Evolutionary conservation across 2,329 filamentous ascomycete genomes (phyloP).

Genomic region (Drechslerella stenobrocha): DNA sequence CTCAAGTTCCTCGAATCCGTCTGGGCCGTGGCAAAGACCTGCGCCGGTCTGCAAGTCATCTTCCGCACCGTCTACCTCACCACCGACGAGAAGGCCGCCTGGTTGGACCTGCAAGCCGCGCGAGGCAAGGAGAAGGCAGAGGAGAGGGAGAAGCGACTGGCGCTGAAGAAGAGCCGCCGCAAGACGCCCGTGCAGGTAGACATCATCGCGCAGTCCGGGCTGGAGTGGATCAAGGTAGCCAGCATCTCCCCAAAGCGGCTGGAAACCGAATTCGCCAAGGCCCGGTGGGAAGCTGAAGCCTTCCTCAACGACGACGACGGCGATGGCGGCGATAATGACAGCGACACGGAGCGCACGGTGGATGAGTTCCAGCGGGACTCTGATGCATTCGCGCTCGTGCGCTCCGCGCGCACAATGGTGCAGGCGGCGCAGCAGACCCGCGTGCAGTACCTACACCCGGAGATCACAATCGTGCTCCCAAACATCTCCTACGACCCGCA

Average conservation of each 20-base stretch:
- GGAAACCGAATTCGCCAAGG: conserved; percentile 69
- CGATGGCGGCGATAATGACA: conserved; percentile 54
- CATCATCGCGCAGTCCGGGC: conserved; percentile 66
- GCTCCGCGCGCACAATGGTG: conserved; percentile 64
- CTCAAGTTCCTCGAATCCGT: conserved; percentile 67
- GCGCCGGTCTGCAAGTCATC: conserved; percentile 63
- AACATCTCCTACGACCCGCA: conserved; percentile 60
- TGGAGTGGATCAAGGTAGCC: conserved; percentile 69
- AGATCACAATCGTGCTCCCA: conserved; percentile 65
- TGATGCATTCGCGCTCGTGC: conserved; percentile 63
- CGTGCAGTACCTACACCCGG: conserved; percentile 65
- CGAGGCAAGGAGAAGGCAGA: conserved; percentile 36
- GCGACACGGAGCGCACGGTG: conserved; percentile 50
- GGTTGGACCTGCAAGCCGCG: not conserved
- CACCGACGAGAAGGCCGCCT: conserved; percentile 49
- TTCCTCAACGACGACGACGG: conserved; percentile 59
- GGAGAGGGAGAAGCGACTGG: conserved; percentile 54
- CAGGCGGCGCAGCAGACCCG: conserved; percentile 63
- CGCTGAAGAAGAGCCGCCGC: conserved; percentile 51
- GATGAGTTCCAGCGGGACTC: conserved; percentile 51
- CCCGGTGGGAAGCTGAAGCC: conserved; percentile 63
- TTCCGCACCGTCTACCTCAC: conserved; percentile 49
- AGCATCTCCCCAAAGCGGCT: conserved; percentile 67
- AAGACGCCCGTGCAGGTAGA: conserved; percentile 65
- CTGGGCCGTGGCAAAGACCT: conserved; percentile 66